Evolutionary conservation across 352 stramenopile species (phyloP), one percentile per base, ranked within the genome.

Genomic region (Phytopythium oedochilum): DNA sequence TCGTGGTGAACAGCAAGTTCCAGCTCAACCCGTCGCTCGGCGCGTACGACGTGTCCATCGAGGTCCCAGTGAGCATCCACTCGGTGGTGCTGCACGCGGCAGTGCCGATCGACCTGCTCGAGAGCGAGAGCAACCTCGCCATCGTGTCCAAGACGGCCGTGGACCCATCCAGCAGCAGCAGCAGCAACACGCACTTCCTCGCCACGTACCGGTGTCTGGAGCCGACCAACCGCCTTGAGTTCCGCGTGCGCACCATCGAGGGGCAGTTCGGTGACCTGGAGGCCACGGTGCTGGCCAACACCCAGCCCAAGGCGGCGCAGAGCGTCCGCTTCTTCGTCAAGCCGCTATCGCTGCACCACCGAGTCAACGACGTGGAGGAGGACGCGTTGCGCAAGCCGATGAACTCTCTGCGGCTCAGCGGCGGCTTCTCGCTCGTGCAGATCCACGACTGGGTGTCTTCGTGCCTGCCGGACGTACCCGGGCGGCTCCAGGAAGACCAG

Each of bases 401-500:
- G 48, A 93, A 86, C 51, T 72, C 68, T 23, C 61, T 93, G 31
- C 76, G 90, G 35, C 65, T 93, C 23, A 89, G 67, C 26, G 83
- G 86, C 4, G 62, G 71, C 17, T 94, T 96, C 58, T 88, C 84
- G 23, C 67, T 94, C 22, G 59, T 92, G 14, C 84, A 94, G 59
- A 89, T 92, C 28, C 86, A 96, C 69, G 86, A 94, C 44, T 96
- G 84, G 86, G 74, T 96, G 22, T 70, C 71, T 1, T 64, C 88
- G 47, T 94, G 84, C 53, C 68, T 94, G 5, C 82, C 84, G 0
- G 83, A 92, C 22, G 84, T 94, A 12, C 83, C 86, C 5, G 72
- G 68, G 50, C 75, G 79, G 22, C 61, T 91, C 10, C 83, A 91
- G 45, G 77, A 77, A 18, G 78, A 92, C 4, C 73, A 86, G 7